Base-by-base conservation (phyloP, 371 early-diverging fungal genomes). In the Mortierella sp. region DNA sequence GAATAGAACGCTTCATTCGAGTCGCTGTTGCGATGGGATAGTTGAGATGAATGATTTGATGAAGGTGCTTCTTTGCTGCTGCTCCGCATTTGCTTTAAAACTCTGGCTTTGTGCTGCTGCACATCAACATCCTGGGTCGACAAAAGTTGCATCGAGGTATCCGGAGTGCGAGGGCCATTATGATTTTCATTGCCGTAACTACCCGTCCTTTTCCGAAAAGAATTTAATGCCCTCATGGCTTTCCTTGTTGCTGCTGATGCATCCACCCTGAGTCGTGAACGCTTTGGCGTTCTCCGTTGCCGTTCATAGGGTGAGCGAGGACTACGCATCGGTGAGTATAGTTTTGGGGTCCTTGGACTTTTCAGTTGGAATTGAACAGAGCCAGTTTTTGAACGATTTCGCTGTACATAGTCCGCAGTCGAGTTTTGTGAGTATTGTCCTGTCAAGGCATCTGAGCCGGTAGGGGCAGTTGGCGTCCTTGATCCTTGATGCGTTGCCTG, bases 251-350 rank as follows among this genome's bases (percentile, higher is more conserved):
- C 67, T 52, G 80, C 75, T 10, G 72, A 64, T 5, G 75, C 72
- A 52, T 74, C 71, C 11, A 79, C 80, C 0, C 80, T 67, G 1
- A 79, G 47, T 32, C 68, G 67, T 10, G 62, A 66, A 24, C 68
- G 64, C 22, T 39, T 70, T 14, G 70, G 60, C 24, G 68, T 68
- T 37, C 64, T 68, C 1, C 55, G 64, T 22, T 66, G 75, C 26
- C 80, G 70, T 14, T 74, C 75, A 60, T 54, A 68, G 0, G 80
- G 75, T 4, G 72, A 74, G 0, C 65, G 59, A 0, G 80, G 75
- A 16, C 67, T 70, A 1, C 60, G 62, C 20, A 51, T 55, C 3
- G 54, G 59, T 1, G 60, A 28, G 4, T 37, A 37, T 26, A 39
- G 18, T 3, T 24, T 61, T 4, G 71, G 74, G 4, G 68, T 67